Conservation (phyloP, 345 rosid genomes). For the Heritiera littoralis region DNA sequence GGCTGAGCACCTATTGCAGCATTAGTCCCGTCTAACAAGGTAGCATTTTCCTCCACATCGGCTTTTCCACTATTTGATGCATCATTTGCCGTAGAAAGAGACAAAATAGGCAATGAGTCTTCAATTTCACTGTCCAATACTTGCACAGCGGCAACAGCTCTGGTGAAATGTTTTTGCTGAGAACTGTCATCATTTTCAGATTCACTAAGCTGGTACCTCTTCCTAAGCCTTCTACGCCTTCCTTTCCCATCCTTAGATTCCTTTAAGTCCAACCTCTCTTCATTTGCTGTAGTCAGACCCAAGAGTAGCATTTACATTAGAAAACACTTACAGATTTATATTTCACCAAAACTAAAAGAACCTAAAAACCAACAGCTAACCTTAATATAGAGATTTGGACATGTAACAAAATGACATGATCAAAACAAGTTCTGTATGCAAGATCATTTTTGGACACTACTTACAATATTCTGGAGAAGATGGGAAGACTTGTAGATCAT, state of each 20-base stretch:
- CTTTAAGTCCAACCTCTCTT: background rate
- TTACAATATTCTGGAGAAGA: slow-evolving; percentile 27
- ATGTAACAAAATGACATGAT: background rate
- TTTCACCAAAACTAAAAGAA: background rate
- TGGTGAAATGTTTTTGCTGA: background rate
- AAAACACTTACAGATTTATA: background rate
- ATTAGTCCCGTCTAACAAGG: background rate
- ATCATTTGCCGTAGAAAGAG: background rate
- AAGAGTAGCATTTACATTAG: background rate
- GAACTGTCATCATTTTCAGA: slow-evolving; percentile 45
- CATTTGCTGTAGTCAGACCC: background rate
- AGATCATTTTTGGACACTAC: background rate
- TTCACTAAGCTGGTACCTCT: slow-evolving; percentile 43
- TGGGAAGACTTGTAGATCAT: slow-evolving; percentile 30
- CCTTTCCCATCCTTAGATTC: slow-evolving; percentile 30
- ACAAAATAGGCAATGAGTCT: slow-evolving; percentile 37
- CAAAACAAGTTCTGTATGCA: background rate
- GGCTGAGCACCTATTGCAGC: background rate
- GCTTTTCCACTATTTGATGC: background rate
- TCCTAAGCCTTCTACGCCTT: slow-evolving; percentile 43
- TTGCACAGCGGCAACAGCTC: background rate
- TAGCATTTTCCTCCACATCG: background rate
- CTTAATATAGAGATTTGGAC: background rate
- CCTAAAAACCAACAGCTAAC: background rate
- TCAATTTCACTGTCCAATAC: slow-evolving; percentile 7